Percentiles rank a stretch among this genome's conserved stretches.
Conservation (phyloP, 768 basidiomycete species). For the Floccularia luteovirens region DNA sequence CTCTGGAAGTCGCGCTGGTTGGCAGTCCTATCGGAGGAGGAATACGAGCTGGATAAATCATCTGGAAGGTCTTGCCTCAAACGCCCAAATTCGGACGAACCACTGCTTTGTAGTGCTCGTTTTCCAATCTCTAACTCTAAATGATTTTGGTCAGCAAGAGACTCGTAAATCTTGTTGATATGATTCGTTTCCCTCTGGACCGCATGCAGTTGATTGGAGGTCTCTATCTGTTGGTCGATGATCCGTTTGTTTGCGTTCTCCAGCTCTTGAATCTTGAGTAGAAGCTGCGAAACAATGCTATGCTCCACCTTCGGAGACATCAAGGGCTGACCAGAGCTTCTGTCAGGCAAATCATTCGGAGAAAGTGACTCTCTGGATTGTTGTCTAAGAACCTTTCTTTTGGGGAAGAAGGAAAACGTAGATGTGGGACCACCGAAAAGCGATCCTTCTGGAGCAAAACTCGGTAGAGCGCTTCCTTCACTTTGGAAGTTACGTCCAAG, state of each 20-base stretch:
- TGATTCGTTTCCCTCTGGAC: conserved; percentile 68
- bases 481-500: conserved; percentile 20
- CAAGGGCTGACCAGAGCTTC: conserved; percentile 4
- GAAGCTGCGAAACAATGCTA: conserved; percentile 59
- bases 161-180: conserved; percentile 66
- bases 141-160: conserved; percentile 45
- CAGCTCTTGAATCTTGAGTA: conserved; percentile 69
- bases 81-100: no score
- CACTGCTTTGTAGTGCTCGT: no score
- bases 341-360: not conserved
- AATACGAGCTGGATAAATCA: conserved; percentile 12
- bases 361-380: not conserved
- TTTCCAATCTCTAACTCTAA: conserved; percentile 32
- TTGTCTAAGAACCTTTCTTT: conserved; percentile 14
- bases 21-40: not conserved
- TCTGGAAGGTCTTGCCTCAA: no score
- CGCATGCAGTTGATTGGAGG: conserved; percentile 50
- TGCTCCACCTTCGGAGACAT: conserved; percentile 38
- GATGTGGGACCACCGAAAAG: conserved; percentile 26
- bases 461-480: conserved; percentile 26
- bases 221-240: conserved; percentile 54
- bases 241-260: conserved; percentile 69
- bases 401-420: conserved; percentile 19
- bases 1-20: conserved; percentile 10
- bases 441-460: conserved; percentile 58